A percentile compares a stretch with the other conserved stretches of the same genome.
These are phyloP conservation scores for Solanum bulbocastanum DNA, from an alignment of 257 asterid genomes.

Conservation along the genomic window DNA sequence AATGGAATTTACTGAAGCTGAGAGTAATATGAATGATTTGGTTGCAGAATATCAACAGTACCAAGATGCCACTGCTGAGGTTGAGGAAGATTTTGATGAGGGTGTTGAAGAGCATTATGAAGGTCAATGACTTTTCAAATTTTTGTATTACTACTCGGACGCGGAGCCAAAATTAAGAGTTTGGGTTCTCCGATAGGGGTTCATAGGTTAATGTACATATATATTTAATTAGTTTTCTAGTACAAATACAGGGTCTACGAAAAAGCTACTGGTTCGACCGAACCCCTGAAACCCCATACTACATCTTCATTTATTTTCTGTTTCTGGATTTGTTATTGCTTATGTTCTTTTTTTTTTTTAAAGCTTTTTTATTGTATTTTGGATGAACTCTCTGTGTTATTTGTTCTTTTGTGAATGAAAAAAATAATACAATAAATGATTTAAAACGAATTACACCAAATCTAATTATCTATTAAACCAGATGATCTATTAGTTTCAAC, in stretches of 20 bases:
- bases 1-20: slow-evolving; percentile 62
- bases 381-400: background rate
- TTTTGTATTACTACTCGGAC: background rate
- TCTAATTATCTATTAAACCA: background rate
- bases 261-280: too few species aligned
- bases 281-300: too few species aligned
- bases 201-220: too few species aligned
- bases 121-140: background rate
- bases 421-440: too few species aligned
- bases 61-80: slow-evolving; percentile 55
- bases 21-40: slow-evolving; percentile 58
- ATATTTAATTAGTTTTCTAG: too few species aligned
- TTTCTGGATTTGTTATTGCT: background rate
- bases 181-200: too few species aligned
- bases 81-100: slow-evolving; percentile 39
- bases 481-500: background rate
- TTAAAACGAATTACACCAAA: background rate
- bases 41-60: slow-evolving; percentile 58
- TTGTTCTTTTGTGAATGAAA: background rate
- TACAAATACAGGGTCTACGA: too few species aligned
- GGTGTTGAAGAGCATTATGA: slow-evolving; percentile 34
- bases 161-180: too few species aligned
- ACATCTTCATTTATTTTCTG: background rate
- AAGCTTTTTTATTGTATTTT: background rate
- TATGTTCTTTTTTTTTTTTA: background rate